phyloP scores from a whole-genome alignment of 352 stramenopile species.

The Phytophthora tubulina region DNA sequence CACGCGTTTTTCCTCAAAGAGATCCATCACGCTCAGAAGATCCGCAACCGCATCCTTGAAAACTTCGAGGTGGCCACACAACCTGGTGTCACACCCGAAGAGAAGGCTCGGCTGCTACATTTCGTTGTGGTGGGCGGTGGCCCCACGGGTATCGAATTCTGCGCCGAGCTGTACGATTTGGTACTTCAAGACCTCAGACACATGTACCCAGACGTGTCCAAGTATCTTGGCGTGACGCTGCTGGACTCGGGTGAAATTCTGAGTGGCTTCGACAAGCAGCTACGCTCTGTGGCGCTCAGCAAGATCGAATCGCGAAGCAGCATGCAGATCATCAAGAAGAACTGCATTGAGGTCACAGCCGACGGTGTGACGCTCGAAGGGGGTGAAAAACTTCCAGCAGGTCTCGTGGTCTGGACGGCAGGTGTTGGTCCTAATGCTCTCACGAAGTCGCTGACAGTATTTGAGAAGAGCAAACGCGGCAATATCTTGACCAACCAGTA shows the following conservation, averaged over 20 bases:
- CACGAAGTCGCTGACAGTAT: conserved; percentile 68
- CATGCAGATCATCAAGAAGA: conserved; percentile 81
- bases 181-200: conserved; percentile 90
- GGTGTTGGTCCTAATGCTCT: conserved; percentile 79
- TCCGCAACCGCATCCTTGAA: conserved; percentile 75
- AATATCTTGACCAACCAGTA: conserved; percentile 87
- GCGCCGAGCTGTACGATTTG: conserved; percentile 95
- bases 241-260: conserved; percentile 75
- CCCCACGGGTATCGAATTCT: conserved; percentile 96
- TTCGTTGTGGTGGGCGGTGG: conserved; percentile 97
- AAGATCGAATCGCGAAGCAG: conserved; percentile 78
- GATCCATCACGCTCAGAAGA: conserved; percentile 92
- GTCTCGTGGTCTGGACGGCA: conserved; percentile 79
- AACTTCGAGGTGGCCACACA: conserved; percentile 96
- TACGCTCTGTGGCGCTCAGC: conserved; percentile 71
- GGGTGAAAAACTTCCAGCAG: conserved; percentile 68
- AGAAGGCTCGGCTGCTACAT: conserved; percentile 91
- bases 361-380: conserved; percentile 67
- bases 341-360: conserved; percentile 65
- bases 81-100: conserved; percentile 76
- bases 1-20: conserved; percentile 98
- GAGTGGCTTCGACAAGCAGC: conserved; percentile 64
- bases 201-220: conserved; percentile 77
- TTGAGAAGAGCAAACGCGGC: conserved; percentile 76
- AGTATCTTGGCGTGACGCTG: conserved; percentile 70